Evolutionary conservation across 2,329 filamentous ascomycete genomes (phyloP).

Genomic region (Nemania sp.): DNA sequence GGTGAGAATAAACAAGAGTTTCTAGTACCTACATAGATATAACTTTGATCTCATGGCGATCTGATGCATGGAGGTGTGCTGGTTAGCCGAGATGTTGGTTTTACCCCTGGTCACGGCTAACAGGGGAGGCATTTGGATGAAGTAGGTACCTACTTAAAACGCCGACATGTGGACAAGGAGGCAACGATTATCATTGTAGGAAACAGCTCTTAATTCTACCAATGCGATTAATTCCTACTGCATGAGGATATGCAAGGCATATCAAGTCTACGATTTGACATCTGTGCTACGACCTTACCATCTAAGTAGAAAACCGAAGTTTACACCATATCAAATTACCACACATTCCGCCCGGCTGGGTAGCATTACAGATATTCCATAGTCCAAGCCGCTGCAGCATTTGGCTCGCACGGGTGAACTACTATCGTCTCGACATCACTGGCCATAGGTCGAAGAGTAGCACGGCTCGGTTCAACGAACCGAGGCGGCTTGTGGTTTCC

Average conservation of each 20-base stretch:
- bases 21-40: constrained; percentile 17
- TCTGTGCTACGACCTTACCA: background rate
- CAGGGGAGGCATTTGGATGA: constrained; percentile 1
- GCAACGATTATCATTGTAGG: background rate
- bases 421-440: constrained; percentile 3
- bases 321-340: background rate
- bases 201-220: background rate
- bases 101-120: constrained; percentile 12
- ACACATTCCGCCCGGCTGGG: constrained; percentile 17
- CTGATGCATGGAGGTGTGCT: background rate
- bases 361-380: background rate
- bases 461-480: constrained; percentile 17
- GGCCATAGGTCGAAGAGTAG: constrained; percentile 7
- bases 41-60: constrained; percentile 11
- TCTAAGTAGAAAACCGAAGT: background rate
- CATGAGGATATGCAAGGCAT: background rate
- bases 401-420: constrained; percentile 9
- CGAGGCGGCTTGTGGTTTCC: constrained; percentile 14
- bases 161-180: constrained; percentile 4
- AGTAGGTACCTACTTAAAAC: background rate
- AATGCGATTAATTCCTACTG: background rate
- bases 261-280: background rate
- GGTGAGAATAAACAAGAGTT: constrained; percentile 7
- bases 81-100: background rate
- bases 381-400: background rate